phyloP scores from a whole-genome alignment of 768 basidiomycete genomes.

The Xerocomellus amylosporus region DNA sequence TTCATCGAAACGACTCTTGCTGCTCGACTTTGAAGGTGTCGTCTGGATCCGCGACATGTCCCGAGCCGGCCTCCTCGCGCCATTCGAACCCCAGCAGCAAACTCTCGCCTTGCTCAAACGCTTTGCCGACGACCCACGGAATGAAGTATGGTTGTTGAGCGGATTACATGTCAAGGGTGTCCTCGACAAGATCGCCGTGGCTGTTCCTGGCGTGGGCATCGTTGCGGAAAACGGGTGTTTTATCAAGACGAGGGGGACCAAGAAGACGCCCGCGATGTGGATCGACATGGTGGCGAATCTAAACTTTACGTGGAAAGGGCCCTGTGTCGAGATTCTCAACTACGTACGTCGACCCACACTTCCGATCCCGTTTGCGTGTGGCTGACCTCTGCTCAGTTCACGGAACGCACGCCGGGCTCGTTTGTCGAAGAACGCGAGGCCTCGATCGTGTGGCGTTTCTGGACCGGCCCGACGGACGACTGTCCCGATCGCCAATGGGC shows the following conservation, averaged over 20 bases:
- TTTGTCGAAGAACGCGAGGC: conserved; percentile 83
- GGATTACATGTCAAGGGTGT: conserved; percentile 64
- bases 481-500: conserved; percentile 75
- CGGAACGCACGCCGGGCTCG: conserved; percentile 83
- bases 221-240: conserved; percentile 91
- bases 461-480: conserved; percentile 52
- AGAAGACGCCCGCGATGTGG: conserved; percentile 48
- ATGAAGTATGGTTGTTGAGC: conserved; percentile 82
- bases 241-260: conserved; percentile 52
- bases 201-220: conserved; percentile 68
- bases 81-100: conserved; percentile 40
- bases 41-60: conserved; percentile 67
- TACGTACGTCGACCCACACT: conserved; percentile 56
- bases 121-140: conserved; percentile 60
- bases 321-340: conserved; percentile 78
- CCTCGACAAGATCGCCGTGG: conserved; percentile 59
- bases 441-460: conserved; percentile 83
- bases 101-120: conserved; percentile 49
- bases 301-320: conserved; percentile 76
- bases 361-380: background rate
- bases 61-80: conserved; percentile 40
- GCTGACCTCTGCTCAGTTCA: conserved; percentile 52
- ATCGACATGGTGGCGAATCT: conserved; percentile 77
- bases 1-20: conserved; percentile 59
- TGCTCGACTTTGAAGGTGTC: conserved; percentile 79